Conservation (phyloP, 495 filamentous ascomycete species). For the Aspergillus sclerotiicarbonarius region DNA sequence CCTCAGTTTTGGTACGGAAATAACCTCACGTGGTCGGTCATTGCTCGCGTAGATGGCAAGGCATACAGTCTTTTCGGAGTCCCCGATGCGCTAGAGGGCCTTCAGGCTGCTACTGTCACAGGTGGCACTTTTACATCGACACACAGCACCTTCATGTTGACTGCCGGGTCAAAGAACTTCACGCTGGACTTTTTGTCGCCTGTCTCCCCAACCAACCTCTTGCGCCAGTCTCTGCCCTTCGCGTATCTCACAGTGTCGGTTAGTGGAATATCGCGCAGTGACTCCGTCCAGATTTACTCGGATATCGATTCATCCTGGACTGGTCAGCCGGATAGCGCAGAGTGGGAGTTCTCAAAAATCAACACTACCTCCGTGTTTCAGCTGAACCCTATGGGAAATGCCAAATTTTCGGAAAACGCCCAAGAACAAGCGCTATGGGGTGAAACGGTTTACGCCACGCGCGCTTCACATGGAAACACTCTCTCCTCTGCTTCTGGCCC, state of each 20-base stretch:
- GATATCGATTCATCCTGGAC: constrained; percentile 47
- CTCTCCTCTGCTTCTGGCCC: constrained; percentile 29
- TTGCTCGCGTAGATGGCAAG: constrained; percentile 40
- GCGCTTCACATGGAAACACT: constrained; percentile 17
- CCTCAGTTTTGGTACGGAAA: constrained; percentile 49
- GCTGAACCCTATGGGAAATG: constrained; percentile 22
- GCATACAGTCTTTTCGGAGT: constrained; percentile 49
- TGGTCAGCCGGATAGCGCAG: constrained; percentile 31
- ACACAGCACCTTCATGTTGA: constrained; percentile 36
- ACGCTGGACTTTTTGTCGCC: constrained; percentile 68
- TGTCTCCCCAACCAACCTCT: constrained; percentile 73
- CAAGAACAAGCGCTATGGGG: constrained; percentile 42
- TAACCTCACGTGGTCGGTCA: constrained; percentile 39
- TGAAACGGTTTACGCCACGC: constrained; percentile 38
- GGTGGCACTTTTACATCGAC: constrained; percentile 40
- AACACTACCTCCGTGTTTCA: constrained; percentile 29
- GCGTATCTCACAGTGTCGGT: constrained; percentile 71
- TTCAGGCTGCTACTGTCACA: constrained; percentile 30
- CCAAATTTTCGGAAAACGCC: constrained; percentile 29
- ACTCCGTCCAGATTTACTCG: constrained; percentile 39
- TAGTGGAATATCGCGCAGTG: constrained; percentile 15
- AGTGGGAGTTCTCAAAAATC: constrained; percentile 25
- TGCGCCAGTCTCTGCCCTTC: constrained; percentile 76
- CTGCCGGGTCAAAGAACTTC: constrained; percentile 33
- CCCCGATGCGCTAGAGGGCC: constrained; percentile 16